Percentiles rank a stretch among this genome's conserved stretches.
Conservation (phyloP, 192 early-diverging fungal genomes). For the Backusella sp. region DNA sequence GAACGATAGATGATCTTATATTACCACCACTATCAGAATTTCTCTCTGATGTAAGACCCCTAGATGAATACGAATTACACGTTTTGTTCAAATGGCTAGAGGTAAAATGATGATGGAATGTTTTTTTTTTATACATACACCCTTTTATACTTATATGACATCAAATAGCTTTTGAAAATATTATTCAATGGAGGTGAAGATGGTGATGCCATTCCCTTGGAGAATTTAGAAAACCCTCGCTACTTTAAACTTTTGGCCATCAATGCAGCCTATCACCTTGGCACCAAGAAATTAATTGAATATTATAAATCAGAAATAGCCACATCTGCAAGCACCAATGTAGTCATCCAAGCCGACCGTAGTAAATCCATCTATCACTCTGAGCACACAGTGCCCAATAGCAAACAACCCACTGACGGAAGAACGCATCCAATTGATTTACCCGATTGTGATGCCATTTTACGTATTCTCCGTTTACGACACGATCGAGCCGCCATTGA, state of each 20-base stretch:
- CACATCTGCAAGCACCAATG: slow-evolving; percentile 19
- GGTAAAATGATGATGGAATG: slow-evolving; percentile 23
- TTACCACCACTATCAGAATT: slow-evolving; percentile 65
- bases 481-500: slow-evolving; percentile 35
- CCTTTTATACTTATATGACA: background rate
- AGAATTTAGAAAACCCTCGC: slow-evolving; percentile 58
- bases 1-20: slow-evolving; percentile 63
- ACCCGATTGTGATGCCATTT: slow-evolving; percentile 46
- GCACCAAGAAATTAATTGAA: slow-evolving; percentile 59
- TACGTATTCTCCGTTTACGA: slow-evolving; percentile 50
- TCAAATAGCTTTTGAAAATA: slow-evolving; percentile 61
- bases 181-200: slow-evolving; percentile 74
- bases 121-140: background rate
- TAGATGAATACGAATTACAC: slow-evolving; percentile 63
- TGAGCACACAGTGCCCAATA: slow-evolving; percentile 22
- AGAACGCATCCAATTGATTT: slow-evolving; percentile 29
- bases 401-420: background rate
- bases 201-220: slow-evolving; percentile 60
- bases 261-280: slow-evolving; percentile 61
- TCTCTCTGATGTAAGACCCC: slow-evolving; percentile 53
- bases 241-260: slow-evolving; percentile 66
- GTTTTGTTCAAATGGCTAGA: slow-evolving; percentile 70
- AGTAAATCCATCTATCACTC: slow-evolving; percentile 41
- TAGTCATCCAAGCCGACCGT: slow-evolving; percentile 29
- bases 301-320: slow-evolving; percentile 47